Evolutionary conservation across 176 grass and related monocot species (phyloP).

Genomic region (Hyparrhenia diplandra): DNA sequence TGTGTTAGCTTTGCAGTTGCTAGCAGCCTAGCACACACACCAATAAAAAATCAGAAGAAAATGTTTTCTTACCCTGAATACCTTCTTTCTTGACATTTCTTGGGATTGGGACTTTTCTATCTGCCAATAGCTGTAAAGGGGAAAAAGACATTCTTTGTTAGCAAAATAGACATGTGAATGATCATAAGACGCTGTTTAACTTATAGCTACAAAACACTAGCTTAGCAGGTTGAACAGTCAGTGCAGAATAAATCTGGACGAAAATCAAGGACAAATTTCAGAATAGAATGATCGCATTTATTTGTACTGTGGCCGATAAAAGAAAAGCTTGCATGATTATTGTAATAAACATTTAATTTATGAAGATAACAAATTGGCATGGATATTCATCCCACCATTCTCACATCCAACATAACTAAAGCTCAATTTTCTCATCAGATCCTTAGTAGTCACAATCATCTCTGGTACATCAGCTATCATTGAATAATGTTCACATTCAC

Average conservation of each 20-base stretch:
- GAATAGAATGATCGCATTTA: not conserved
- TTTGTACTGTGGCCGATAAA: conserved; percentile 5
- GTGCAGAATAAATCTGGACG: not conserved
- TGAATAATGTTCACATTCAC: not conserved
- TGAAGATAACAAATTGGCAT: not conserved
- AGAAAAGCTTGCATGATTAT: not conserved
- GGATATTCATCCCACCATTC: conserved; percentile 5
- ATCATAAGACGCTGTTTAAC: not conserved
- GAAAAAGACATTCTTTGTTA: not conserved
- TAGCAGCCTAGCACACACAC: not conserved
- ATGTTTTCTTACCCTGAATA: conserved; percentile 40
- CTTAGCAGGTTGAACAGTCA: not conserved
- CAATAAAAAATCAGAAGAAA: conserved; percentile 6
- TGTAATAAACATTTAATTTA: not conserved
- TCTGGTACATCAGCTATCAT: not conserved
- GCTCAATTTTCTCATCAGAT: not conserved
- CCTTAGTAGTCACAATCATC: not conserved
- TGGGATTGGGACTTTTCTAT: conserved; percentile 43
- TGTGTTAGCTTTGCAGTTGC: not conserved
- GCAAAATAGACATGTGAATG: conserved; percentile 1
- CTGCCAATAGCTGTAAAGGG: conserved; percentile 59
- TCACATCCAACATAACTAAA: conserved; percentile 1
- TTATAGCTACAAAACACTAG: not conserved
- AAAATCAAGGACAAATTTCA: not conserved
- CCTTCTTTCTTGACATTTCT: conserved; percentile 32